Percentiles rank a stretch among this genome's conserved stretches.
phyloP scores from a whole-genome alignment of 2,329 filamentous ascomycete genomes.

The Penicillium paneum region DNA sequence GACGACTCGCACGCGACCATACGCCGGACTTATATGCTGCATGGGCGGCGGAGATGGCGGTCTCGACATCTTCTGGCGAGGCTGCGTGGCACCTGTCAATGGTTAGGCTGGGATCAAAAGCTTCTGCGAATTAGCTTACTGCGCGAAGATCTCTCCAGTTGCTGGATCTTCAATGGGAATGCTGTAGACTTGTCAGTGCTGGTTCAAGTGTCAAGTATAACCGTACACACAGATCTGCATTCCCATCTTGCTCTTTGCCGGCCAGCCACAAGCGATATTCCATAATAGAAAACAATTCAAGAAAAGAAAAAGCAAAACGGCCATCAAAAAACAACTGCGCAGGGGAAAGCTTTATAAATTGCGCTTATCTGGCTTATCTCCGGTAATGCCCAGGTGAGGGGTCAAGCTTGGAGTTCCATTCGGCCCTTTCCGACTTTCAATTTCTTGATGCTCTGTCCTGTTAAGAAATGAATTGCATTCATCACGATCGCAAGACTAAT shows the following conservation, averaged over 20 bases:
- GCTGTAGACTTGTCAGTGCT: slow-evolving; percentile 1
- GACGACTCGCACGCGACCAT: slow-evolving; percentile 20
- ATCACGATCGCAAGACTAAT: background rate
- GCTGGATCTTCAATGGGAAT: slow-evolving; percentile 21
- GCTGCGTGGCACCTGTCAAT: slow-evolving; percentile 17
- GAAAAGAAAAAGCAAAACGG: too few relatives aligned
- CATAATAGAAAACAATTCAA: background rate
- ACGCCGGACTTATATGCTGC: slow-evolving; percentile 15
- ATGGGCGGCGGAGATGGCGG: slow-evolving; percentile 12
- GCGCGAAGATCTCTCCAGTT: slow-evolving; percentile 18
- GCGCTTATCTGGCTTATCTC: slow-evolving; percentile 4
- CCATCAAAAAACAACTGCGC: background rate
- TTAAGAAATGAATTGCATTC: background rate
- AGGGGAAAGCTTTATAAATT: background rate
- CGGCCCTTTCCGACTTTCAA: background rate
- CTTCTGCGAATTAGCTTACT: slow-evolving; percentile 1
- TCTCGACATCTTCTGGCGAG: slow-evolving; percentile 14
- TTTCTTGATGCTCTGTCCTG: background rate
- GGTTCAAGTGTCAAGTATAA: too few relatives aligned
- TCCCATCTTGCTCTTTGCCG: slow-evolving; percentile 14
- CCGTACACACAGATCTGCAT: slow-evolving; percentile 9
- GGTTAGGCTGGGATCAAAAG: background rate
- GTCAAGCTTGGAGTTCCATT: background rate
- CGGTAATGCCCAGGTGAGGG: background rate
- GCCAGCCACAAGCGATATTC: slow-evolving; percentile 19